Conservation (phyloP, 2,329 filamentous ascomycete genomes). For the Claviceps spartinae region DNA sequence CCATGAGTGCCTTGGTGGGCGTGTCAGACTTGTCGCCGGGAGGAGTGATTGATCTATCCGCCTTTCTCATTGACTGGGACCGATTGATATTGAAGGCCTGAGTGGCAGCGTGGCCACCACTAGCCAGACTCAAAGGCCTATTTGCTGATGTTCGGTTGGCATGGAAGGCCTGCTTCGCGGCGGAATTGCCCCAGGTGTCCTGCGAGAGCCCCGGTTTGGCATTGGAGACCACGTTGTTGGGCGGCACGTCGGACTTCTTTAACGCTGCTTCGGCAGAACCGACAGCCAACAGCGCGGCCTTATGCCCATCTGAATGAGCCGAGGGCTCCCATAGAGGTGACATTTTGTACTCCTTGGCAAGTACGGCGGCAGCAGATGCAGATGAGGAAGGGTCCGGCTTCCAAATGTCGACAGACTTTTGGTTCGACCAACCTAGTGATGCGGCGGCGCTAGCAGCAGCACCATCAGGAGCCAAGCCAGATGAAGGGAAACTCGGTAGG, state of each 20-base stretch:
- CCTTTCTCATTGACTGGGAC: conserved; percentile 15
- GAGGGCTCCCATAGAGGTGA: conserved; percentile 47
- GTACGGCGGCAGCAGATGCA: conserved; percentile 30
- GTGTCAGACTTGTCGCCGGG: conserved; percentile 27
- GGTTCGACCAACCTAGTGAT: conserved; percentile 57
- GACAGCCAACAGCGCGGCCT: conserved; percentile 57
- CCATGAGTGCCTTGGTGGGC: conserved; percentile 47
- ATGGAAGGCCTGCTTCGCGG: conserved; percentile 54
- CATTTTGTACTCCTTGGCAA: conserved; percentile 30
- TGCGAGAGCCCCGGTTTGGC: conserved; percentile 12
- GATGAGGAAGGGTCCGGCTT: conserved; percentile 45
- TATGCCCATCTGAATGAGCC: conserved; percentile 52
- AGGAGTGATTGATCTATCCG: conserved; percentile 10
- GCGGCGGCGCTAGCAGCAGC: conserved; percentile 63
- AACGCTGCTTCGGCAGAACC: conserved; percentile 22
- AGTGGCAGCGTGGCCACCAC: conserved; percentile 18
- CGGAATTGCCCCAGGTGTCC: conserved; percentile 47
- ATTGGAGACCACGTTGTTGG: not conserved
- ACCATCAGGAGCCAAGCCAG: conserved; percentile 41
- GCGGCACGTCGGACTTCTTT: conserved; percentile 10
- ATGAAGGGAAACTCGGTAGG: conserved; percentile 60
- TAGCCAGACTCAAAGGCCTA: conserved; percentile 9
- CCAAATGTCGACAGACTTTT: conserved; percentile 52
- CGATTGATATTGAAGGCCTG: conserved; percentile 25
- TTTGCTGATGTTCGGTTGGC: conserved; percentile 11